These are phyloP conservation scores for Plasmodium vivax DNA, from an alignment of 169 alveolate species.

Conservation along the genomic window DNA sequence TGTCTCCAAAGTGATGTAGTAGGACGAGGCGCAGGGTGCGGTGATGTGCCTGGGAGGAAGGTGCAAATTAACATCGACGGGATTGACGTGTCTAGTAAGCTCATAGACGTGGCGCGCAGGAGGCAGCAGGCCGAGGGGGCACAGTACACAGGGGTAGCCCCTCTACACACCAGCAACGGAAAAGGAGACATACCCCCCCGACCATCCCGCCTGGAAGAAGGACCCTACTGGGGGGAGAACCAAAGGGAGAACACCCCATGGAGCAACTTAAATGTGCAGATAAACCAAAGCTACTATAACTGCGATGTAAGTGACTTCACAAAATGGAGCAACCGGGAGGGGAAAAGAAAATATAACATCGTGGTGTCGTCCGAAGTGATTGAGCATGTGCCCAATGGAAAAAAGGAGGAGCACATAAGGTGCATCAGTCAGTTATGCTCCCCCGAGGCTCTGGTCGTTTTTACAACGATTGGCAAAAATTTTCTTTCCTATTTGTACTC, in stretches of 20 bases:
- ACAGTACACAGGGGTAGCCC: not conserved
- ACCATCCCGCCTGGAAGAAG: not conserved
- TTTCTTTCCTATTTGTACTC: slow-evolving; percentile 16
- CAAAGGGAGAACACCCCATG: not conserved
- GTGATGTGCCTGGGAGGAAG: not conserved
- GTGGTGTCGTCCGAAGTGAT: slow-evolving; percentile 48
- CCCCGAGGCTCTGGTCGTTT: slow-evolving; percentile 12
- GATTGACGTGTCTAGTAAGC: slow-evolving; percentile 25
- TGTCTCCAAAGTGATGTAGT: not conserved
- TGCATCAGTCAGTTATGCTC: slow-evolving; percentile 15
- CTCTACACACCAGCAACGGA: not conserved
- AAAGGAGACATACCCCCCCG: not conserved
- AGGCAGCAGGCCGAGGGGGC: not conserved
- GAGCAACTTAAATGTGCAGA: not conserved
- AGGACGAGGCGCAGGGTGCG: not conserved
- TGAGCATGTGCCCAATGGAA: slow-evolving; percentile 42
- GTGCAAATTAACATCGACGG: slow-evolving; percentile 36
- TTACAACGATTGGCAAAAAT: slow-evolving; percentile 33
- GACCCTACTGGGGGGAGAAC: not conserved
- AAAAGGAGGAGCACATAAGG: slow-evolving; percentile 4
- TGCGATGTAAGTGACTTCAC: slow-evolving; percentile 23
- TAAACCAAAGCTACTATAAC: slow-evolving; percentile 15
- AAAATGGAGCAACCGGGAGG: not conserved
- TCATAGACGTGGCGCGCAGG: slow-evolving; percentile 15
- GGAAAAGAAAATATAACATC: slow-evolving; percentile 22